These are phyloP conservation scores for Lactarius trivialis DNA, from an alignment of 768 basidiomycete species.

Conservation along the genomic window DNA sequence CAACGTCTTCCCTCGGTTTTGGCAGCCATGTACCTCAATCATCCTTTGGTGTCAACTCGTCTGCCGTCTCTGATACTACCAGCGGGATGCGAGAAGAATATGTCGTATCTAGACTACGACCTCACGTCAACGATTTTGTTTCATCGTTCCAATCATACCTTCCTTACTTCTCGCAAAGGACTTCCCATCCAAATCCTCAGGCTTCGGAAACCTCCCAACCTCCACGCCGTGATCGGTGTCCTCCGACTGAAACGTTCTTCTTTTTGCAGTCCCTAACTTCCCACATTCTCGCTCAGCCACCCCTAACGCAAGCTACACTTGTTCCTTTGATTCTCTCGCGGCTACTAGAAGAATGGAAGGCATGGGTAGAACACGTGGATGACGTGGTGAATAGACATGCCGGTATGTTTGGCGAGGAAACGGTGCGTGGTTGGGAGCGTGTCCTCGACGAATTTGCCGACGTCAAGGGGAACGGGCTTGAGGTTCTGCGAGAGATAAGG, in stretches of 20 bases:
- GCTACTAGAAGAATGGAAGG: constrained; percentile 66
- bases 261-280: constrained; percentile 65
- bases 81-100: constrained; percentile 75
- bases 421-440: constrained; percentile 61
- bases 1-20: constrained; percentile 25
- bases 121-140: constrained; percentile 70
- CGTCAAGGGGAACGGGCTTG: constrained; percentile 40
- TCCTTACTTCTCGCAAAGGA: constrained; percentile 68
- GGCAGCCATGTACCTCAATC: constrained; percentile 24
- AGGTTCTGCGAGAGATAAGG: constrained; percentile 39
- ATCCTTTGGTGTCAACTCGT: constrained; percentile 14
- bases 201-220: constrained; percentile 34
- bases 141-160: constrained; percentile 75
- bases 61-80: constrained; percentile 14
- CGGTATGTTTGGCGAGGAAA: constrained; percentile 75
- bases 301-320: constrained; percentile 55
- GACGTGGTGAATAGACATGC: constrained; percentile 62
- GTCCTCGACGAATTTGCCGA: constrained; percentile 61
- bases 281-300: constrained; percentile 61
- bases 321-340: constrained; percentile 55
- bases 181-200: constrained; percentile 26
- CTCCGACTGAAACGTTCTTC: constrained; percentile 67
- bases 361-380: constrained; percentile 69
- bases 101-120: constrained; percentile 64
- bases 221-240: constrained; percentile 56